phyloP scores from a whole-genome alignment of 2,329 filamentous ascomycete species.

The Alternaria postmessia region DNA sequence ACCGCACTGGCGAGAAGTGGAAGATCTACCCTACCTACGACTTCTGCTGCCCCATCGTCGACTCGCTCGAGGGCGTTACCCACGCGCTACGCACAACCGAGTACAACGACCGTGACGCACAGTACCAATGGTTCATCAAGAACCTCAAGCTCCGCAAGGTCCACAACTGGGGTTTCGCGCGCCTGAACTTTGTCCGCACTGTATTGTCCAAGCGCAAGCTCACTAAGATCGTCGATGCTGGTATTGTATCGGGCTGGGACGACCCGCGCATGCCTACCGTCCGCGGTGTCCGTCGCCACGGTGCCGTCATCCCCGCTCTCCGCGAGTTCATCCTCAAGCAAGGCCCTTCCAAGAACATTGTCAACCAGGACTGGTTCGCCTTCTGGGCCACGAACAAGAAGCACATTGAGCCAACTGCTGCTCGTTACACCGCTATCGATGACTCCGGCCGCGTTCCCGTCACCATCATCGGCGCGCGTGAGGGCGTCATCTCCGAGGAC shows the following conservation, averaged over 20 bases:
- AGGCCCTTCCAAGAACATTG: conserved; percentile 83
- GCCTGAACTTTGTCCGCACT: conserved; percentile 84
- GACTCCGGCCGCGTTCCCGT: conserved; percentile 76
- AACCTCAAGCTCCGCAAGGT: conserved; percentile 77
- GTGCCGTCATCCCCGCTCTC: conserved; percentile 80
- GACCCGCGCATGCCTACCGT: conserved; percentile 88
- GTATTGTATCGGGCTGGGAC: conserved; percentile 83
- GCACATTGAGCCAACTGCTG: conserved; percentile 59
- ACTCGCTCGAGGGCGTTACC: conserved; percentile 81
- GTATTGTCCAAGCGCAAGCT: conserved; percentile 88
- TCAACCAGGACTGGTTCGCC: conserved; percentile 82
- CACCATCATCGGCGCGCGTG: conserved; percentile 69
- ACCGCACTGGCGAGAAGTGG: conserved; percentile 80
- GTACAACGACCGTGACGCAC: conserved; percentile 85
- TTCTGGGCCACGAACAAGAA: conserved; percentile 65
- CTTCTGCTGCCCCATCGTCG: conserved; percentile 83
- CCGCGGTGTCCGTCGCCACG: conserved; percentile 78
- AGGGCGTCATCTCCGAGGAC: conserved; percentile 68
- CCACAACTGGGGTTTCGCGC: conserved; percentile 84
- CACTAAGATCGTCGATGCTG: conserved; percentile 79
- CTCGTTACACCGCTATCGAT: conserved; percentile 65
- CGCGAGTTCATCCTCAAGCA: conserved; percentile 86
- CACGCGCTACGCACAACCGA: conserved; percentile 85
- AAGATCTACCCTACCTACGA: conserved; percentile 91
- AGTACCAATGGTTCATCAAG: conserved; percentile 86